Conservation (phyloP, 768 basidiomycete species). For the Kwoniella bestiolae region DNA sequence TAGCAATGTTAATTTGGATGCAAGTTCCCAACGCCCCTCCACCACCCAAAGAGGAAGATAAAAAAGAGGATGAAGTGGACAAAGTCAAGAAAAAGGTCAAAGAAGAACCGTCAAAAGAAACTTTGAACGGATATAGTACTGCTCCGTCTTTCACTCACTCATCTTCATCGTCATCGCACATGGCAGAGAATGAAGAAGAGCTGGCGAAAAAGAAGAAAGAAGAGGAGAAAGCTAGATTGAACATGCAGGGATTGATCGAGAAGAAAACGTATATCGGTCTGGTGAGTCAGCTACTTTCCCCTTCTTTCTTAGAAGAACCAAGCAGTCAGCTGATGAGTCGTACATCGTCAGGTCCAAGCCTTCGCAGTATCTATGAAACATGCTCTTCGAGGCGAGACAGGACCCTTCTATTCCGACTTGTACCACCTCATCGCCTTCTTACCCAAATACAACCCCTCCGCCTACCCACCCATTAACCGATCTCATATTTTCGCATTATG, state of each 20-base stretch:
- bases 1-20: conserved; percentile 65
- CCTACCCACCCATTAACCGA: conserved; percentile 40
- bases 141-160: neutral
- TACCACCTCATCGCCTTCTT: conserved; percentile 7
- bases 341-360: conserved; percentile 65
- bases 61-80: conserved; percentile 18
- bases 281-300: conserved; percentile 55
- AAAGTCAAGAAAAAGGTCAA: neutral
- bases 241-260: conserved; percentile 64
- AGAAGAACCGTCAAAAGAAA: conserved; percentile 9
- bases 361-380: conserved; percentile 69
- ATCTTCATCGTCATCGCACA: neutral
- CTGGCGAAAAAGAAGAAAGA: conserved; percentile 9
- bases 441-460: conserved; percentile 40
- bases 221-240: conserved; percentile 26
- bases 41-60: conserved; percentile 20
- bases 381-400: conserved; percentile 68
- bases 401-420: conserved; percentile 74
- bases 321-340: conserved; percentile 8
- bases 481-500: conserved; percentile 41
- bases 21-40: conserved; percentile 36
- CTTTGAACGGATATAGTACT: conserved; percentile 3
- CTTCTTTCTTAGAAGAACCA: no score
- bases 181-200: conserved; percentile 3
- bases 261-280: conserved; percentile 77